These are phyloP conservation scores for Batrachochytrium dendrobatidis DNA, from an alignment of 371 early-diverging fungal genomes.

Conservation along the genomic window DNA sequence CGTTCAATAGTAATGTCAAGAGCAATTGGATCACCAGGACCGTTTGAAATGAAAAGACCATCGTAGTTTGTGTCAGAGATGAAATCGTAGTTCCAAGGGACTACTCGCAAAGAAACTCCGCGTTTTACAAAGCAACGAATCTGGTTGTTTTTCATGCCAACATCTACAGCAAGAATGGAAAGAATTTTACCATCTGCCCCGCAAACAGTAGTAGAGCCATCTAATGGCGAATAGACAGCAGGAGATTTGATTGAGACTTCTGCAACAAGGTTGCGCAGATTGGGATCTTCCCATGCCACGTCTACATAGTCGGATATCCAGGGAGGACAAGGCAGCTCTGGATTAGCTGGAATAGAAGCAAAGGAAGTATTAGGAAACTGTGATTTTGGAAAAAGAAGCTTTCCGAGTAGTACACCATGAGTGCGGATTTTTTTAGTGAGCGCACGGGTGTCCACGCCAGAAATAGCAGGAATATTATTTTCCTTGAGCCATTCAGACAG, in stretches of 20 bases:
- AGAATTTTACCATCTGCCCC: constrained; percentile 69
- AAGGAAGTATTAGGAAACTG: constrained; percentile 5
- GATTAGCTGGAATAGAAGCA: constrained; percentile 6
- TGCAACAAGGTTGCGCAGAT: constrained; percentile 82
- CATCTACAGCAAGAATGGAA: constrained; percentile 86
- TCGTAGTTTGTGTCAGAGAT: constrained; percentile 58
- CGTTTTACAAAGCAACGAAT: constrained; percentile 90
- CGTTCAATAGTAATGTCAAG: constrained; percentile 66
- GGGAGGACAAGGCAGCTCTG: constrained; percentile 10
- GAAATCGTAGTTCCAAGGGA: constrained; percentile 95
- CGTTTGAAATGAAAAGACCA: constrained; percentile 93
- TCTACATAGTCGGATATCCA: constrained; percentile 67
- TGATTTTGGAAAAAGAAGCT: constrained; percentile 61
- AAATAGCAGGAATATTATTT: constrained; percentile 80
- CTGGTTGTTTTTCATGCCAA: constrained; percentile 97
- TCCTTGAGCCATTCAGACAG: constrained; percentile 83
- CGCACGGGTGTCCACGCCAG: constrained; percentile 90
- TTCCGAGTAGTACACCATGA: constrained; percentile 81
- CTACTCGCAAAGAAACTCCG: constrained; percentile 87
- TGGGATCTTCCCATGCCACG: constrained; percentile 87
- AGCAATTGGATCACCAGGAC: constrained; percentile 93
- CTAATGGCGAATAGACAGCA: constrained; percentile 61
- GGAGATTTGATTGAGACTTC: constrained; percentile 81
- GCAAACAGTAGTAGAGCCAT: constrained; percentile 51
- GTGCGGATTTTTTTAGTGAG: constrained; percentile 88